Evolutionary conservation across 164 flowering plant genomes (phyloP).

Genomic region (Magnolia sinica): DNA sequence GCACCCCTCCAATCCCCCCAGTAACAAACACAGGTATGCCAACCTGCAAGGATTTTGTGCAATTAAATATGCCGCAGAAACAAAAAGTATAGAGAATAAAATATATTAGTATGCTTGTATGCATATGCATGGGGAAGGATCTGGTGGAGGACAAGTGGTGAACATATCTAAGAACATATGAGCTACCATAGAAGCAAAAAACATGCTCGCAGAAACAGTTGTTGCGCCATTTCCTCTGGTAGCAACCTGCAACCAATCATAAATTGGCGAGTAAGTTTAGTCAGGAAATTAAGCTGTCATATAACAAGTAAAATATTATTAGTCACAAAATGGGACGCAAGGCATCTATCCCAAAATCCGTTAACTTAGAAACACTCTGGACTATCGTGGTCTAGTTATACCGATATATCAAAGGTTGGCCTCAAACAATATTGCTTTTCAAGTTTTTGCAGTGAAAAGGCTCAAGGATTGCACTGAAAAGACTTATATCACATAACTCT

Average conservation of each 20-base stretch:
- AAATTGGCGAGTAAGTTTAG: neutral
- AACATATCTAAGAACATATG: neutral
- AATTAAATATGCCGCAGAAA: neutral
- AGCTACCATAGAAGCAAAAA: conserved; percentile 80
- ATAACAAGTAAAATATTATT: neutral
- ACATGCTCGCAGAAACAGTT: conserved; percentile 93
- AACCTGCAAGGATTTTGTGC: conserved; percentile 46
- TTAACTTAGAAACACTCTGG: too few species aligned
- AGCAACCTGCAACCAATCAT: conserved; percentile 55
- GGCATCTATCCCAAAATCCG: neutral
- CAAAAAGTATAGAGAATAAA: neutral
- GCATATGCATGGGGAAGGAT: neutral
- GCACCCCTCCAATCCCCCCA: conserved; percentile 98
- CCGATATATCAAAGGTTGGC: too few species aligned
- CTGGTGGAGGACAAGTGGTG: neutral
- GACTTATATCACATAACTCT: too few species aligned
- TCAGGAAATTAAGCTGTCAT: neutral
- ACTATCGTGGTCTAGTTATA: too few species aligned
- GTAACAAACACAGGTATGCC: conserved; percentile 90
- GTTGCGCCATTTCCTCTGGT: conserved; percentile 84
- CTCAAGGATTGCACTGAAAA: too few species aligned
- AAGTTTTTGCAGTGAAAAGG: too few species aligned
- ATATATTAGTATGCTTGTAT: neutral
- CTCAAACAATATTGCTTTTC: too few species aligned
- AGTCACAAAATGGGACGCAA: neutral